Evolutionary conservation across 805 yeast species (phyloP), one percentile per base, ranked within the genome.

Genomic region (Teunomyces aglyptinius): DNA sequence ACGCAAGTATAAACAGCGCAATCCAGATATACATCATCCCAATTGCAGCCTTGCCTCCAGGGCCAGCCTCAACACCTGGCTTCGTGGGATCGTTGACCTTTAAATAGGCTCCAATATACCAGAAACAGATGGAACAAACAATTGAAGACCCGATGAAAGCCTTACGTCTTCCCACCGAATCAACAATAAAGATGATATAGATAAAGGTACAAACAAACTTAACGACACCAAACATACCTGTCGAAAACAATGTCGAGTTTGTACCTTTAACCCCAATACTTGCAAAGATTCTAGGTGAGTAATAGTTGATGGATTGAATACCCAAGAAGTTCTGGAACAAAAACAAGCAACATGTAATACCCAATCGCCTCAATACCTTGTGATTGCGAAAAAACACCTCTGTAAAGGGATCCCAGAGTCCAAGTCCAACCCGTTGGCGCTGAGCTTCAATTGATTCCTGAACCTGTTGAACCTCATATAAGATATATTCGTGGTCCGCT

Each of bases 21-120:
- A 69, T 66, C 73, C 73, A 70, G 32, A 70, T 55, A 51, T 69
- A 70, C 72, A 70, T 68, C 63, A 67, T 56, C n/a, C 56, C 71
- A 46, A 68, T 64, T 15, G 73, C 73, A 7, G 69, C 70, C 20
- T 59, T 64, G 31, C 70, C 74, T 2, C 70, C 74, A 20, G 70
- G 71, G 15, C 71, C 72, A 7, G 70, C 66, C 26, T 45, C 55
- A 19, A 48, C 55, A 5, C 69, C 71, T 0, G 65, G 63, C 32
- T 55, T 28, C 2, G 70, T 61, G 2, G 71, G 70, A 43, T 66
- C 70, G 48, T 64, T 60, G 4, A 68, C 34, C 48, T 66, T 66
- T 16, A 69, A 49, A 49, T 67, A 70, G 11, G 69, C 55, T 3
- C 74, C 75, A 45, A 68, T 63, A 54, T 68, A 68, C 71, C 72